Evolutionary conservation across 148 eudicot species (phyloP).

Genomic region (Fagopyrum homotropicum): DNA sequence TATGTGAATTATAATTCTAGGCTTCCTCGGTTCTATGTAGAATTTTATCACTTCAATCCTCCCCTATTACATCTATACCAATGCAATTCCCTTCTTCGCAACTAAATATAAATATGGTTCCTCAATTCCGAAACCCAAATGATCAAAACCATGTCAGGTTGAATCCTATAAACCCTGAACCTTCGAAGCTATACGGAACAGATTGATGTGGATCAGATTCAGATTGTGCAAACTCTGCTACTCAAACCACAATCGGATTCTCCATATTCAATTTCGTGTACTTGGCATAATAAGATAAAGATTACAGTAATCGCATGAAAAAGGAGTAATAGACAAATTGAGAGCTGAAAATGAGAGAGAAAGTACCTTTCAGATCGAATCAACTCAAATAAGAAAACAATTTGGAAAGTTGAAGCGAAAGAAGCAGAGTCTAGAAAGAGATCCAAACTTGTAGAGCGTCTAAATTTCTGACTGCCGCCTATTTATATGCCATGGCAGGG

Average conservation of each 20-base stretch:
- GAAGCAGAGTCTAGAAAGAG: not conserved
- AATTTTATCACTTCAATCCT: too few relatives aligned
- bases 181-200: not conserved
- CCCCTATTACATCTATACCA: too few relatives aligned
- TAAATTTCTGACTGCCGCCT: not conserved
- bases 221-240: not conserved
- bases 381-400: not conserved
- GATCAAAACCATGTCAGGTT: not conserved
- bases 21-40: too few relatives aligned
- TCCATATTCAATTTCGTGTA: not conserved
- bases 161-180: not conserved
- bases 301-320: not conserved
- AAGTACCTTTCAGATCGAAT: not conserved
- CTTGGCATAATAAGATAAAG: not conserved
- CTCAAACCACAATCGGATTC: not conserved
- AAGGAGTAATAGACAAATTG: not conserved
- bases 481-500: not conserved
- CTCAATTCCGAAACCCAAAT: not conserved
- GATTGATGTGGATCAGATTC: not conserved
- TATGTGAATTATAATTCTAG: too few relatives aligned
- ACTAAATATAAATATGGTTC: not conserved
- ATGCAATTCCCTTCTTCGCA: too few relatives aligned
- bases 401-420: not conserved
- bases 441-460: not conserved
- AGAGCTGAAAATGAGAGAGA: not conserved